These are phyloP conservation scores for Aspergillus sp. DNA, from an alignment of 2,329 filamentous ascomycete genomes.

Conservation along the genomic window DNA sequence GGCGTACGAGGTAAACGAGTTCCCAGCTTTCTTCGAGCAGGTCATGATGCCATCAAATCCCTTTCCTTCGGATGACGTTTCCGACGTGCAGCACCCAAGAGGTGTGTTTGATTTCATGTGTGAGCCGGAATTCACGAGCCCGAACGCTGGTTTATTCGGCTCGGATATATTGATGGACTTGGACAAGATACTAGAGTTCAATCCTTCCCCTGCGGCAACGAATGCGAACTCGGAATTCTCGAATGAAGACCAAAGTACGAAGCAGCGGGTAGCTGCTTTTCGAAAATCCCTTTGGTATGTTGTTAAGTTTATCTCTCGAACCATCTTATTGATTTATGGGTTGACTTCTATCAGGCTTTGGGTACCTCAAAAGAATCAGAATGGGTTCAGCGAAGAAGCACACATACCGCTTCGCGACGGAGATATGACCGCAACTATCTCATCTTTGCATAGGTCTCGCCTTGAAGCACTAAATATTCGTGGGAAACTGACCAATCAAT, in stretches of 20 bases:
- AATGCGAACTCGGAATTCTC: not conserved
- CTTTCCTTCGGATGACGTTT: not conserved
- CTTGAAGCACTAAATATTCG: slow-evolving; percentile 12
- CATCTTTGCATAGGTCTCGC: slow-evolving; percentile 4
- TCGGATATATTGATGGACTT: slow-evolving; percentile 1
- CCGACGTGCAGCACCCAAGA: slow-evolving; percentile 3
- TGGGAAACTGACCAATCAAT: slow-evolving; percentile 6
- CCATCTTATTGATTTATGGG: not conserved
- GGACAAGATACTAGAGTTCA: slow-evolving; percentile 6
- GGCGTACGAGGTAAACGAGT: not conserved
- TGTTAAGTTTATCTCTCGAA: not conserved
- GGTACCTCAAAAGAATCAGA: slow-evolving; percentile 13
- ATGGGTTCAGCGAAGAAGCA: slow-evolving; percentile 4
- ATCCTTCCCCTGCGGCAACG: not conserved
- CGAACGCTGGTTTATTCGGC: slow-evolving; percentile 1
- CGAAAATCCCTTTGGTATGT: slow-evolving; percentile 9
- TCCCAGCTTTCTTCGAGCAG: slow-evolving; percentile 12
- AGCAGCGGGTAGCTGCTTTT: slow-evolving; percentile 8
- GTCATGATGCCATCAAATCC: slow-evolving; percentile 4
- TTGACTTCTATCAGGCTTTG: slow-evolving; percentile 3
- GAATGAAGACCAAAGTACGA: not conserved
- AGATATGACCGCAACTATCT: slow-evolving; percentile 12
- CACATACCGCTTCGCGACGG: slow-evolving; percentile 9
- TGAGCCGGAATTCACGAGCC: slow-evolving; percentile 2
- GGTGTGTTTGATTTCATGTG: slow-evolving; percentile 13